Evolutionary conservation across 2,329 filamentous ascomycete species (phyloP).

Genomic region (Coniochaeta hoffmannii): DNA sequence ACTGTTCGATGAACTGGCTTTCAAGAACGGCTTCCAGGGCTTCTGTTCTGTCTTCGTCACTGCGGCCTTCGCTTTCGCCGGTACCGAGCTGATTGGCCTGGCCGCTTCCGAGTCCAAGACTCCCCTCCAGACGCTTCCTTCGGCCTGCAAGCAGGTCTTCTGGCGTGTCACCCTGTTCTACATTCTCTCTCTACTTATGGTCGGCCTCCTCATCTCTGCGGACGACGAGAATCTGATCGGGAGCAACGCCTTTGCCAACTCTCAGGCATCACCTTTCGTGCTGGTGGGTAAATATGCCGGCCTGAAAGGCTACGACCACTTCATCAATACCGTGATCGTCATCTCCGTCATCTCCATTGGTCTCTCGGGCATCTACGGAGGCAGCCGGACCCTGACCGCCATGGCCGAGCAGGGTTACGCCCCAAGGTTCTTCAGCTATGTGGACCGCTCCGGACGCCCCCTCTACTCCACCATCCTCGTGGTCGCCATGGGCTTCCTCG

Average conservation of each 20-base stretch:
- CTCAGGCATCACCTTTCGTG: slow-evolving; percentile 48
- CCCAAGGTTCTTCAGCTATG: slow-evolving; percentile 47
- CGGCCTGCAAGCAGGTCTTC: slow-evolving; percentile 56
- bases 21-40: slow-evolving; percentile 38
- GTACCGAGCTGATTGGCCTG: slow-evolving; percentile 50
- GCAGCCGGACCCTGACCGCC: slow-evolving; percentile 51
- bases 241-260: slow-evolving; percentile 36
- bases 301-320: slow-evolving; percentile 41
- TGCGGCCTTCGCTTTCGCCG: slow-evolving; percentile 50
- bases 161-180: slow-evolving; percentile 26
- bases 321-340: slow-evolving; percentile 54
- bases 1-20: slow-evolving; percentile 53
- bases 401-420: slow-evolving; percentile 53
- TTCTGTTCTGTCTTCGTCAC: slow-evolving; percentile 42
- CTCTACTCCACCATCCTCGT: slow-evolving; percentile 39
- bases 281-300: slow-evolving; percentile 47
- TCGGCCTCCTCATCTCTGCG: slow-evolving; percentile 52
- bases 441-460: slow-evolving; percentile 52
- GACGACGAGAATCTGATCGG: slow-evolving; percentile 40
- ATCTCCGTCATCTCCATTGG: slow-evolving; percentile 52
- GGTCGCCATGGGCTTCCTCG: slow-evolving; percentile 42
- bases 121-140: slow-evolving; percentile 53
- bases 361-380: slow-evolving; percentile 51
- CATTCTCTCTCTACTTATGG: slow-evolving; percentile 44
- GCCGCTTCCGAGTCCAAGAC: slow-evolving; percentile 52